A percentile compares a stretch with the other conserved stretches of the same genome.
Conservation (phyloP, 306 rosid species). For the Medicago lupulina region DNA sequence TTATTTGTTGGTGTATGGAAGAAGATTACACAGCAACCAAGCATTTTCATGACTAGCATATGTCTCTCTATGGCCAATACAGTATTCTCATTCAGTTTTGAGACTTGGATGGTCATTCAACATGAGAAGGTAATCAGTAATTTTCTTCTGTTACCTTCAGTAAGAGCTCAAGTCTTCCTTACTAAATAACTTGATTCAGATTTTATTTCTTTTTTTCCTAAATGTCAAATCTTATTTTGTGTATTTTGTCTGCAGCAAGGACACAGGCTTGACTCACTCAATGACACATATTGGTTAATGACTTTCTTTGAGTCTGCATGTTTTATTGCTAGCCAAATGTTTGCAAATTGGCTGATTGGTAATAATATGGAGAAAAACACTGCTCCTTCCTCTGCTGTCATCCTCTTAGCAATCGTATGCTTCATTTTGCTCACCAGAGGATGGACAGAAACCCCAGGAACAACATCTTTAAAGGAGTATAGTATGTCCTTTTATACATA, state of each 20-base stretch:
- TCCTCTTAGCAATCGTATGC: conserved; percentile 69
- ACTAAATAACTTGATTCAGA: conserved; percentile 36
- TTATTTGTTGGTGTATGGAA: conserved; percentile 71
- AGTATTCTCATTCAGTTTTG: conserved; percentile 78
- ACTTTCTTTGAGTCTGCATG: conserved; percentile 80
- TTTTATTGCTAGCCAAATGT: conserved; percentile 81
- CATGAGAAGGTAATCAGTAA: conserved; percentile 74
- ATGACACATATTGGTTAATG: conserved; percentile 94
- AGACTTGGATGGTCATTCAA: conserved; percentile 89
- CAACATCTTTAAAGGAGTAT: conserved; percentile 67
- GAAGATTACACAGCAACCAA: conserved; percentile 67
- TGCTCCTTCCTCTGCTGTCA: conserved; percentile 58
- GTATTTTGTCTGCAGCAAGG: conserved; percentile 73
- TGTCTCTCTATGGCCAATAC: conserved; percentile 74
- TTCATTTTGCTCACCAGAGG: conserved; percentile 63
- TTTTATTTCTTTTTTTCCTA: conserved; percentile 21
- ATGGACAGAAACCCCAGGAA: conserved; percentile 65
- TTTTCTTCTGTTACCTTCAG: conserved; percentile 32
- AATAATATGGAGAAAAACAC: conserved; percentile 52
- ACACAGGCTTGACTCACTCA: conserved; percentile 80
- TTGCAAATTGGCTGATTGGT: conserved; percentile 83
- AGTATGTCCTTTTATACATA: conserved; percentile 62
- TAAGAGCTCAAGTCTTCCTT: conserved; percentile 38
- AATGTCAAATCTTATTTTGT: conserved; percentile 27
- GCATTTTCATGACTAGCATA: conserved; percentile 62